A percentile compares a stretch with the other conserved stretches of the same genome.
These are phyloP conservation scores for Chlorella sp. DNA, from an alignment of 139 green algal genomes.

Conservation along the genomic window DNA sequence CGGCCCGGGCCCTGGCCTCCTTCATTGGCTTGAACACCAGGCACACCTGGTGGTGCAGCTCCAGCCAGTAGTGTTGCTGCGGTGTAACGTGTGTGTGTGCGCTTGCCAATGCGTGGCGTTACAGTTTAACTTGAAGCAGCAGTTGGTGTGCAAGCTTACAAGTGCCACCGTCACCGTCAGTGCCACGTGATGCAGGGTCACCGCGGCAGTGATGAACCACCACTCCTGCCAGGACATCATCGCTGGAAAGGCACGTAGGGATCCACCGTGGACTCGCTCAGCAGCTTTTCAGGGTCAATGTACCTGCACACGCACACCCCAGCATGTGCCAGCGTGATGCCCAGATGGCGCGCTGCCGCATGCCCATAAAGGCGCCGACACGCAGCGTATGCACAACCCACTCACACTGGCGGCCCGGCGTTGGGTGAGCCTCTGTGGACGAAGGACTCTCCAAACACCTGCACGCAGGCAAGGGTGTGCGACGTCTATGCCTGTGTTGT, in stretches of 20 bases:
- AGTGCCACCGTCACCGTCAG: too few relatives aligned
- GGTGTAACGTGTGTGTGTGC: too few relatives aligned
- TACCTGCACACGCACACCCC: slow-evolving; percentile 17
- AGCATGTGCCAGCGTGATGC: neutral
- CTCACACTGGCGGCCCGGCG: slow-evolving; percentile 13
- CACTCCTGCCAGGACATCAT: too few relatives aligned
- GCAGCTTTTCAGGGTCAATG: slow-evolving; percentile 56
- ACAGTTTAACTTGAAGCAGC: too few relatives aligned
- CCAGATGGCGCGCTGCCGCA: neutral
- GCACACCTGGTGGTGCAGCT: too few relatives aligned
- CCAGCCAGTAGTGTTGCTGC: too few relatives aligned
- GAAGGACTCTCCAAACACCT: slow-evolving; percentile 57
- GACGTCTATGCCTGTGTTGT: neutral
- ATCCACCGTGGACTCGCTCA: slow-evolving; percentile 63
- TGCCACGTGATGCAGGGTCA: too few relatives aligned
- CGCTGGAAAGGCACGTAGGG: slow-evolving; percentile 51
- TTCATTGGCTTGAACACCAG: too few relatives aligned
- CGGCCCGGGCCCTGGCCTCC: too few relatives aligned
- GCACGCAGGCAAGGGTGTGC: slow-evolving; percentile 6
- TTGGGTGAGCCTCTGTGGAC: slow-evolving; percentile 43
- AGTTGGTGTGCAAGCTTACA: neutral
- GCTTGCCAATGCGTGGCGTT: too few relatives aligned
- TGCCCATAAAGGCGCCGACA: neutral
- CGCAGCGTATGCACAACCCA: neutral
- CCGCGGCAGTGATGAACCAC: too few relatives aligned